A percentile compares a stretch with the other conserved stretches of the same genome.
These are phyloP conservation scores for Allomyces arbusculus DNA, from an alignment of 192 early-diverging fungal species.

Conservation along the genomic window DNA sequence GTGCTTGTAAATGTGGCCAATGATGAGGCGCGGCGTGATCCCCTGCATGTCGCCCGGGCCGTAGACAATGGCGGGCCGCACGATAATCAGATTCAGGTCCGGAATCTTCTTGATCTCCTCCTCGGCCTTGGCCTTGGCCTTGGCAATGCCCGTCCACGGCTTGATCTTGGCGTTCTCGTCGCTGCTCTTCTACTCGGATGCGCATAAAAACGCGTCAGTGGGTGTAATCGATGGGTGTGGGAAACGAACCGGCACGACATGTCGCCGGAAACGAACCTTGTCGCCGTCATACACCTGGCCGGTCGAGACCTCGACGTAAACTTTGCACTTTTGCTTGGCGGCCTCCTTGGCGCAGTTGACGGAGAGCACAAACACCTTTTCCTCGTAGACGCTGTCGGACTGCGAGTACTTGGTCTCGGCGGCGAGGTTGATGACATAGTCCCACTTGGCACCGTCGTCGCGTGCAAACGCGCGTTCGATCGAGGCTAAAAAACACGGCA, in stretches of 20 bases:
- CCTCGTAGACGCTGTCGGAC: slow-evolving; percentile 50
- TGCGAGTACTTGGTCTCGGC: slow-evolving; percentile 86
- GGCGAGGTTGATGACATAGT: slow-evolving; percentile 90
- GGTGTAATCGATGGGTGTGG: not conserved
- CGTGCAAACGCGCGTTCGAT: slow-evolving; percentile 49
- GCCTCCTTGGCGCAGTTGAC: slow-evolving; percentile 66
- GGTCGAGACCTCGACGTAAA: slow-evolving; percentile 70
- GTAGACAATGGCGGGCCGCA: slow-evolving; percentile 76
- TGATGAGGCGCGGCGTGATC: slow-evolving; percentile 76
- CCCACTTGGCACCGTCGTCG: slow-evolving; percentile 47
- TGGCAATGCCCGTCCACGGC: slow-evolving; percentile 61
- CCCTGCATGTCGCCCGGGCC: slow-evolving; percentile 58
- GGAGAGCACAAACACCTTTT: slow-evolving; percentile 50
- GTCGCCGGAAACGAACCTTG: slow-evolving; percentile 20
- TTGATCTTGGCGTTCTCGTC: slow-evolving; percentile 48
- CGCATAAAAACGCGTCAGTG: not conserved
- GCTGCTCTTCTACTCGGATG: slow-evolving; percentile 24
- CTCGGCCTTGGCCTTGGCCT: slow-evolving; percentile 53
- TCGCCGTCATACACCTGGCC: slow-evolving; percentile 74
- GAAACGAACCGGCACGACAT: too few relatives aligned
- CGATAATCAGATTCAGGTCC: slow-evolving; percentile 55
- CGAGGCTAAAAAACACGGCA: slow-evolving; percentile 23
- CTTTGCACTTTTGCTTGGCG: slow-evolving; percentile 43
- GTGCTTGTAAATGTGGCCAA: slow-evolving; percentile 69
- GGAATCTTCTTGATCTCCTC: slow-evolving; percentile 55